A percentile compares a stretch with the other conserved stretches of the same genome.
These are phyloP conservation scores for Yamadazyma trypodendri DNA, from an alignment of 1,139 yeast genomes.

Conservation along the genomic window DNA sequence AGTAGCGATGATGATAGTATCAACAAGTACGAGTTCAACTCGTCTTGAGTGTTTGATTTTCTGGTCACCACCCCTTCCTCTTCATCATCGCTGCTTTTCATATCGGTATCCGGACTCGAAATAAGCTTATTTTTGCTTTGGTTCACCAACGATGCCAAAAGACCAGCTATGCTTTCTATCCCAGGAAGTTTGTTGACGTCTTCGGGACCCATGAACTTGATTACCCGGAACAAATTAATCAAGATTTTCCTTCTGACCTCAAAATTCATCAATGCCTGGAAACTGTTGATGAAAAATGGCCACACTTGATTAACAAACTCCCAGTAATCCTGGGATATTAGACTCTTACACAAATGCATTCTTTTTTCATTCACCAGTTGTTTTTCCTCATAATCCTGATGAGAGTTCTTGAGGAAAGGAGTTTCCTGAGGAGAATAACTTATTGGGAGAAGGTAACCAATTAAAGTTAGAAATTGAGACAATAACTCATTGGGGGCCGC, in stretches of 20 bases:
- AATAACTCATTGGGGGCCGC: constrained; percentile 70
- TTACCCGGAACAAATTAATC: constrained; percentile 55
- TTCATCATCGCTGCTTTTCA: constrained; percentile 14
- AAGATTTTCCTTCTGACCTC: constrained; percentile 62
- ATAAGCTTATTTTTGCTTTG: constrained; percentile 44
- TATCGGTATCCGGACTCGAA: constrained; percentile 12
- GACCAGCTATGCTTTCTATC: constrained; percentile 38
- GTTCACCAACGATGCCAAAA: constrained; percentile 70
- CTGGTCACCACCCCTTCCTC: constrained; percentile 9
- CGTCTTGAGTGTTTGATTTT: constrained; percentile 11
- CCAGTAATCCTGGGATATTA: constrained; percentile 28
- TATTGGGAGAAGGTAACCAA: constrained; percentile 59
- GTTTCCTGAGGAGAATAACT: constrained; percentile 28
- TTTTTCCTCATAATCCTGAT: constrained; percentile 26
- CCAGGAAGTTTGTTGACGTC: constrained; percentile 22
- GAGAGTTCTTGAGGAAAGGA: constrained; percentile 29
- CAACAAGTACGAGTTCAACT: constrained; percentile 12
- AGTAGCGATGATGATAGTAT: constrained; percentile 14
- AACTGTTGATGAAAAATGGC: constrained; percentile 65
- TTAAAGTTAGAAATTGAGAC: constrained; percentile 52
- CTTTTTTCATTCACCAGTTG: constrained; percentile 28
- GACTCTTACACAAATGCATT: constrained; percentile 22
- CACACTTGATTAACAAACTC: constrained; percentile 52
- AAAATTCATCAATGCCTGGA: constrained; percentile 73
- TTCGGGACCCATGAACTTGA: constrained; percentile 26